These are phyloP conservation scores for Alternaria longipes DNA, from an alignment of 2,329 filamentous ascomycete genomes.

Conservation along the genomic window DNA sequence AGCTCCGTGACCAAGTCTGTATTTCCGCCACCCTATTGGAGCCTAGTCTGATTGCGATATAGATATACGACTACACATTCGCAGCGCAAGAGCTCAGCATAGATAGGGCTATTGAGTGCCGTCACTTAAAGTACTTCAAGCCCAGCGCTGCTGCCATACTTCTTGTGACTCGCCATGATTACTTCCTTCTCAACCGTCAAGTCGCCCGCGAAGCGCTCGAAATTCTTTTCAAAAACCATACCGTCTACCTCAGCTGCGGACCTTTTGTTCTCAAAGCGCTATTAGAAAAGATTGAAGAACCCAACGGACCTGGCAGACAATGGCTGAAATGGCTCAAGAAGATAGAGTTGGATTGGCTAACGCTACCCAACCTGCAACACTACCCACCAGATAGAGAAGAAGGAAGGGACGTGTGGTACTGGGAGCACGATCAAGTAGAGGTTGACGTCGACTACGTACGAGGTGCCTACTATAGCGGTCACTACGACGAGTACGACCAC, in stretches of 20 bases:
- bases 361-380: slow-evolving; percentile 43
- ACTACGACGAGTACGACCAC: slow-evolving; percentile 49
- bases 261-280: slow-evolving; percentile 47
- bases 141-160: slow-evolving; percentile 44
- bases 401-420: slow-evolving; percentile 38
- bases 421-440: slow-evolving; percentile 33
- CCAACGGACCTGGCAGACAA: slow-evolving; percentile 32
- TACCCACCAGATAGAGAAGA: slow-evolving; percentile 43
- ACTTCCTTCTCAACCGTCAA: slow-evolving; percentile 47
- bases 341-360: slow-evolving; percentile 49
- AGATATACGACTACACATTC: slow-evolving; percentile 47
- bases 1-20: slow-evolving; percentile 49
- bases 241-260: slow-evolving; percentile 46
- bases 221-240: slow-evolving; percentile 46
- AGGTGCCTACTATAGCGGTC: slow-evolving; percentile 34
- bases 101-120: slow-evolving; percentile 46
- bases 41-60: neutral
- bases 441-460: slow-evolving; percentile 43
- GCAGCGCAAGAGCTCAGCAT: slow-evolving; percentile 33
- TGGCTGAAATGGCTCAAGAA: slow-evolving; percentile 45
- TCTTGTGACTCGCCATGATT: slow-evolving; percentile 46
- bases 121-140: slow-evolving; percentile 44
- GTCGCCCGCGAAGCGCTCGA: slow-evolving; percentile 48
- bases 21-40: neutral
- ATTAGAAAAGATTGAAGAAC: slow-evolving; percentile 39